These are phyloP conservation scores for Mikania micrantha DNA, from an alignment of 129 eudicot species.

Conservation along the genomic window DNA sequence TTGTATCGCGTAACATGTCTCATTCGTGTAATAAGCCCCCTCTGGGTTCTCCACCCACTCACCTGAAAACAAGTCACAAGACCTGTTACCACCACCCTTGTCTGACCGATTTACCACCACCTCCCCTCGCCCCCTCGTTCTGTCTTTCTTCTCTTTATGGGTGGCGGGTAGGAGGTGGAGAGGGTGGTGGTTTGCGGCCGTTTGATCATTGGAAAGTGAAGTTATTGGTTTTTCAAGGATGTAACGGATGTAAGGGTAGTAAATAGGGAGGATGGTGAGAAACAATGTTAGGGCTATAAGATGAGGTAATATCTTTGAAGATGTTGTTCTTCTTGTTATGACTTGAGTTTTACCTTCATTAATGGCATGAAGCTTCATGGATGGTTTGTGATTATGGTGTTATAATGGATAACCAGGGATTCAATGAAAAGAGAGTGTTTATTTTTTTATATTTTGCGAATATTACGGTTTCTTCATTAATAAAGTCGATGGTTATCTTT, in stretches of 20 bases:
- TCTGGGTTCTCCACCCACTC: slow-evolving; percentile 65
- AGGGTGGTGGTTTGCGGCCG: slow-evolving; percentile 17
- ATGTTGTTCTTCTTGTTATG: slow-evolving; percentile 34
- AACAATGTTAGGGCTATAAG: slow-evolving; percentile 33
- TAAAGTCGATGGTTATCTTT: slow-evolving; percentile 37
- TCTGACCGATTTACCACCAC: neutral
- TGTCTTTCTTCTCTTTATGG: slow-evolving; percentile 13
- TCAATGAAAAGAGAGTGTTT: neutral
- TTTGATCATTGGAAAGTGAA: slow-evolving; percentile 14
- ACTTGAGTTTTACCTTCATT: slow-evolving; percentile 43
- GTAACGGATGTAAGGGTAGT: slow-evolving; percentile 39
- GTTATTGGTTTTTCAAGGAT: slow-evolving; percentile 13
- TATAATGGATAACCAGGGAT: neutral
- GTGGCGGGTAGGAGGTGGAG: slow-evolving; percentile 20
- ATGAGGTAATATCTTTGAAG: slow-evolving; percentile 30
- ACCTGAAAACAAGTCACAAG: slow-evolving; percentile 58
- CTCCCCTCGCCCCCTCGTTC: slow-evolving; percentile 12
- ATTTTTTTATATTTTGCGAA: slow-evolving; percentile 25
- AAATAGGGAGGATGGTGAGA: slow-evolving; percentile 37
- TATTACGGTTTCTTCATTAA: slow-evolving; percentile 38
- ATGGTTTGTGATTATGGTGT: slow-evolving; percentile 10
- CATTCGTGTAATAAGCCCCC: slow-evolving; percentile 66
- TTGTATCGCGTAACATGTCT: slow-evolving; percentile 57
- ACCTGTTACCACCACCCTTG: slow-evolving; percentile 7
- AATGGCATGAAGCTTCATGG: slow-evolving; percentile 53